Base-by-base conservation (phyloP, 2,329 filamentous ascomycete genomes). In the Colletotrichum tropicicola region DNA sequence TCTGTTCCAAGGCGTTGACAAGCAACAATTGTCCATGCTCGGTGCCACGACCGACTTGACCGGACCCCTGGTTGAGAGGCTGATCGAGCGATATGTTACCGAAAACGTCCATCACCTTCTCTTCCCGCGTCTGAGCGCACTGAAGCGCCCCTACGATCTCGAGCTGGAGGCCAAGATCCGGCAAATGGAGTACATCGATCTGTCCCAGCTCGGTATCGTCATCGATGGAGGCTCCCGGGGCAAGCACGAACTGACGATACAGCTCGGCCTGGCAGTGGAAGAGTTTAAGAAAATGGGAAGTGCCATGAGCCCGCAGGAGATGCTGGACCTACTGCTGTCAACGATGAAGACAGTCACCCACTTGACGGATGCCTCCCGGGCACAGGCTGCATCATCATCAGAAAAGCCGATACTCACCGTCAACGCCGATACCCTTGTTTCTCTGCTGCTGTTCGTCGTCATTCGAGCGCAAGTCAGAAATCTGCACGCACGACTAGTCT, bases 31-130 rank as follows among this genome's bases (percentile, higher is more conserved):
- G 27, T 98, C 95, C 3, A 85, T 97, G 35, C 84, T 99, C 5
- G 96, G 94, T 17, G 92, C 94, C 5, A 97, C 94, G 1, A 99
- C 97, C 2, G 94, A 98, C 74, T 81, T 99, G 54, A 98, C 96
- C 0, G 95, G 96, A 0, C 93, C 94, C 1, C 81, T 97, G 8
- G 94, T 99, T 1, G 97, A 99, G 79, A 90, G 92, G 66, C 85
- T 99, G 72, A 98, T 99, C 69, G 96, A 99, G 78, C 90, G 94
- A 49, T 98, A 99, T 78, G 89, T 99, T 43, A 89, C 93, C 0
- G 96, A 98, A 74, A 95, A 97, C 75, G 89, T 98, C 6, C 95
- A 99, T 71, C 91, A 95, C 72, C 85, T 97, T 27, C 82, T 99
- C 9, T 99, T 97, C 73, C 92, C 94, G 0, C 88, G 91, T 47